Evolutionary conservation across 768 basidiomycete genomes (phyloP).

Genomic region (Macrolepiota fuliginosa): DNA sequence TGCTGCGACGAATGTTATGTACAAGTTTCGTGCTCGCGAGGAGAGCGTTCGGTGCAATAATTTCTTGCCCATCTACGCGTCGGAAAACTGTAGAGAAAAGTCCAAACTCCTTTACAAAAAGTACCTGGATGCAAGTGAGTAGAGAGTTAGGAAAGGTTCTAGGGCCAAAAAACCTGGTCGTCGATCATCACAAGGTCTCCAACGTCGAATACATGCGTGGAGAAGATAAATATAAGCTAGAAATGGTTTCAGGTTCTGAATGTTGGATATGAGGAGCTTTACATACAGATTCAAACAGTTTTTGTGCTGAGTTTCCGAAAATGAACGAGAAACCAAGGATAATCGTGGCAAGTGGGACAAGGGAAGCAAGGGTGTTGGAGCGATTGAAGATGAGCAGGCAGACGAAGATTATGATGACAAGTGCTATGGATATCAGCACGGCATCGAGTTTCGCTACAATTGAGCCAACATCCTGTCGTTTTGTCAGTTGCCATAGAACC

Average conservation of each 20-base stretch:
- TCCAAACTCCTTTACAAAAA: slow-evolving; percentile 75
- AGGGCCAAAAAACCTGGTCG: slow-evolving; percentile 42
- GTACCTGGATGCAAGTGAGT: slow-evolving; percentile 19
- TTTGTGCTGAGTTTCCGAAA: slow-evolving; percentile 79
- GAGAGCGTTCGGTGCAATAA: slow-evolving; percentile 75
- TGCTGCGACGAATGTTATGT: slow-evolving; percentile 74
- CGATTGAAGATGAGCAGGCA: slow-evolving; percentile 76
- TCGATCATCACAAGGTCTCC: slow-evolving; percentile 84
- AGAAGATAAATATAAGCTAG: slow-evolving; percentile 82
- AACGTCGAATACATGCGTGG: slow-evolving; percentile 83
- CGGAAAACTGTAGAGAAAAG: slow-evolving; percentile 78
- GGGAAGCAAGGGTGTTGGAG: slow-evolving; percentile 60
- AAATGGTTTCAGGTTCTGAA: not conserved
- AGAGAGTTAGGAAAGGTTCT: not conserved
- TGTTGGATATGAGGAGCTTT: not conserved
- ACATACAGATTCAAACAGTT: slow-evolving; percentile 72
- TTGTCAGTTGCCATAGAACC: not conserved
- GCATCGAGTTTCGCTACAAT: slow-evolving; percentile 78
- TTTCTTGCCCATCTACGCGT: slow-evolving; percentile 78
- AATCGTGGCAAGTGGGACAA: slow-evolving; percentile 78
- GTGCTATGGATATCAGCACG: slow-evolving; percentile 58
- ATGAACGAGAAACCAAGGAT: slow-evolving; percentile 84
- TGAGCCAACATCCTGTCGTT: slow-evolving; percentile 59
- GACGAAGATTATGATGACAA: slow-evolving; percentile 62
- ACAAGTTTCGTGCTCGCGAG: slow-evolving; percentile 70